Base-by-base conservation (phyloP, 2,329 filamentous ascomycete genomes). In the Xylaria sp. region DNA sequence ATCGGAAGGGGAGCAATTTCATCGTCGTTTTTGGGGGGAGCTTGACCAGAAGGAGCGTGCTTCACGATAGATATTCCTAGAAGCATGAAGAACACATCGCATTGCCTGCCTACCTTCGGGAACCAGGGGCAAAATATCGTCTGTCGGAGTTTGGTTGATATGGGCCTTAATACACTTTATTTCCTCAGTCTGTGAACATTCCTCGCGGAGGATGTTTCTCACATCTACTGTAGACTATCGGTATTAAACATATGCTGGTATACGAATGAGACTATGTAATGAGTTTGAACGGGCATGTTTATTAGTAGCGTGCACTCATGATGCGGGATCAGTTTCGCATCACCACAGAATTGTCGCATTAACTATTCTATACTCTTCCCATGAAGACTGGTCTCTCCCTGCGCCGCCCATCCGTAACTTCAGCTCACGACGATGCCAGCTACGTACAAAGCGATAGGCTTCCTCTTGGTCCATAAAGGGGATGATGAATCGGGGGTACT, bases 391-490 rank as follows among this genome's bases (percentile, higher is more conserved):
- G 2, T 68, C 47, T 1, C 39, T 45, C 6, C 24, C 34, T 3
- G 51, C 48, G 3, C 62, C 21, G 17, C 65, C 68, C 75, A 74
- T 72, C 19, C 36, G 69, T 27, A 77, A 48, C 63, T 50, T 69
- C 65, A 84, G 71, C 64, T 78, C 74, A 64, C 81, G 76, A 27
- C 78, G 78, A 72, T 85, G 82, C 82, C 82, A 84, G 60, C 71
- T 68, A 68, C 83, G 78, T 34, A 83, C 82, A 69, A 86, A 86
- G 62, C 84, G 80, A 62, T 81, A 82, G 21, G 88, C 88, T 69
- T 88, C 87, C 9, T 80, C 79, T 58, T 83, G 80, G n/a, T 85
- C 85, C 14, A 81, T 75, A 68, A 92, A 89, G 4, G 85, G 82
- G 24, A 90, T 72, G 14, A 90, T 79, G 79, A 87, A 88, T 48